phyloP scores from a whole-genome alignment of 352 stramenopile species.

The Phytophthora vignae region DNA sequence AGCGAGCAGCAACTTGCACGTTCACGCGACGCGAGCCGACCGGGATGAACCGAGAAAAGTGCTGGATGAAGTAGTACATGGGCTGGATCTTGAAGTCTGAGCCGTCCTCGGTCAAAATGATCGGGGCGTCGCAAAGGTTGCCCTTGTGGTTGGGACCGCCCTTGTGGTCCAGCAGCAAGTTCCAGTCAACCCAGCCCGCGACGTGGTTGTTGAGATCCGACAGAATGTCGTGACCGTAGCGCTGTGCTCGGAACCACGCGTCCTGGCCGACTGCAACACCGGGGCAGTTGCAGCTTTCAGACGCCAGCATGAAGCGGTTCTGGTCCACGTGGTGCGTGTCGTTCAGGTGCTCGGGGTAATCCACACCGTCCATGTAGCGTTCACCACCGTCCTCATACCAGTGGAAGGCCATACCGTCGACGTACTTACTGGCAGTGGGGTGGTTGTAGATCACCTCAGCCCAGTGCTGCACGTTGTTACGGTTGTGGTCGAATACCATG shows the following conservation, averaged over 20 bases:
- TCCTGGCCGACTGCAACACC: slow-evolving; percentile 61
- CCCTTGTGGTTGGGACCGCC: slow-evolving; percentile 91
- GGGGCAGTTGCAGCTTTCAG: slow-evolving; percentile 83
- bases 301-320: slow-evolving; percentile 69
- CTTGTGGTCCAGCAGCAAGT: slow-evolving; percentile 87
- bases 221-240: slow-evolving; percentile 91
- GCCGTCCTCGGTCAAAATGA: slow-evolving; percentile 73
- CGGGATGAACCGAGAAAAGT: slow-evolving; percentile 87
- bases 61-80: slow-evolving; percentile 92
- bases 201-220: slow-evolving; percentile 90
- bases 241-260: slow-evolving; percentile 87
- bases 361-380: slow-evolving; percentile 75
- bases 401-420: slow-evolving; percentile 93
- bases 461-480: slow-evolving; percentile 75
- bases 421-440: slow-evolving; percentile 68
- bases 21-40: slow-evolving; percentile 69
- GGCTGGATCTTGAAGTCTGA: slow-evolving; percentile 79
- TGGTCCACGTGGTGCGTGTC: slow-evolving; percentile 76
- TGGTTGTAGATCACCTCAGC: slow-evolving; percentile 76
- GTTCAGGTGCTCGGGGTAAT: slow-evolving; percentile 77
- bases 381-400: slow-evolving; percentile 76
- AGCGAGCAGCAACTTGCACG: slow-evolving; percentile 57
- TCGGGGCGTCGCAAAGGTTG: slow-evolving; percentile 69
- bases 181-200: slow-evolving; percentile 93
- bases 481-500: slow-evolving; percentile 94